phyloP scores from a whole-genome alignment of 148 eudicot genomes.

The Gaultheria prostrata region DNA sequence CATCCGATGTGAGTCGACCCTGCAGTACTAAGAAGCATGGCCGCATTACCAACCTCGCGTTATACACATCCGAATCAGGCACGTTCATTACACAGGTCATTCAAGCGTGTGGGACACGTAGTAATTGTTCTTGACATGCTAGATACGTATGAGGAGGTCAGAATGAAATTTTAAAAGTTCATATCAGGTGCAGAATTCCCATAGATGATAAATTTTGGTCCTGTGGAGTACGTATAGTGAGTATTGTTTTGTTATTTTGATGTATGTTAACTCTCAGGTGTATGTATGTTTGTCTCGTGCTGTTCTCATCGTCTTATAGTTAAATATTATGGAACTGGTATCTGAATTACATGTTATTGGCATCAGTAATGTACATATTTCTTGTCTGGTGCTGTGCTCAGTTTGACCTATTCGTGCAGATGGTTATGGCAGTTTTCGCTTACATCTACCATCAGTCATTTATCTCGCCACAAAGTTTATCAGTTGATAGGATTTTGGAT shows the following conservation, averaged over 20 bases:
- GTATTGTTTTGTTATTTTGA: background rate
- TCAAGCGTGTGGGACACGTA: background rate
- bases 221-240: background rate
- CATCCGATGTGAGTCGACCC: background rate
- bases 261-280: too few relatives aligned
- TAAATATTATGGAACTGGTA: background rate
- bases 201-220: background rate
- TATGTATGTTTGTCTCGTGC: background rate
- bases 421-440: constrained; percentile 92
- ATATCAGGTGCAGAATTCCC: background rate
- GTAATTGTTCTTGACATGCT: background rate
- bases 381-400: background rate
- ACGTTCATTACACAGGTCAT: background rate
- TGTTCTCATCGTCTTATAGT: background rate
- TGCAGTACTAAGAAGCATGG: background rate
- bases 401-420: constrained; percentile 39
- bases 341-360: background rate
- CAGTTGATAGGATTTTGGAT: constrained; percentile 66
- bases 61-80: background rate
- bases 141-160: background rate
- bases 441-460: constrained; percentile 88
- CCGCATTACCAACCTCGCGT: background rate
- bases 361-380: background rate
- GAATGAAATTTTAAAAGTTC: background rate
- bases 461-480: constrained; percentile 48